Evolutionary conservation across 257 asterid species (phyloP), one percentile per base, ranked within the genome.

Genomic region (Dorcoceras hygrometricum): DNA sequence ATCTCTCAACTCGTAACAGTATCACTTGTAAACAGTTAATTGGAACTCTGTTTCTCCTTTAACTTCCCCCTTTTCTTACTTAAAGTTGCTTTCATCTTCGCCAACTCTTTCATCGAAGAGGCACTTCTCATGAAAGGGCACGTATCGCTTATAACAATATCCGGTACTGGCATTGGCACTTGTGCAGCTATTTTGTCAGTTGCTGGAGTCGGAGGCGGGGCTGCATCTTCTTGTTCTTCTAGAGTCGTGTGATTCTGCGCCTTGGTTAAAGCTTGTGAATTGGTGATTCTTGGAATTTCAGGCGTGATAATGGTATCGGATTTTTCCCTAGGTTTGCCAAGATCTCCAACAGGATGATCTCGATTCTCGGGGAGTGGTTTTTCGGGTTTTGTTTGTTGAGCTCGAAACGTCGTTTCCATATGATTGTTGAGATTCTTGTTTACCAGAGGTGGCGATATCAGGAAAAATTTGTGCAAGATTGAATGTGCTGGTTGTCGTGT

Each of bases 41-140:
- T 51, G 46, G 29, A n/a, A 61, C 48, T 22, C 36, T 58, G 69
- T 66, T 1, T 43, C 51, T 43, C 51, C 51, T 43, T 43, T 6
- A 4, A 14, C 51, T 12, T 43, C 51, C 14, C 63, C 77, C 75
- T 87, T 65, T 77, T 87, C 83, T 84, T 90, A 19, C 84, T 79
- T 68, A 87, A 29, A 71, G 91, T 82, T 4, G 92, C 84, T 75
- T 77, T 91, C 26, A 83, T 53, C 71, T 81, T 91, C 61, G 29
- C 67, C 96, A 93, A 91, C 74, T 89, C 88, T 76, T 77, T 91
- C 89, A 81, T 51, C 39, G 98, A 91, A 73, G 91, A 82, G 72
- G 79, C 71, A 71, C 71, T 89, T 78, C 79, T 91, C 86, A 85
- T 85, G 80, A 91, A 91, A 61, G 86, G 82, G 76, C 85, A 91